phyloP scores from a whole-genome alignment of 2,329 filamentous ascomycete genomes.

The Clonostachys byssicola region DNA sequence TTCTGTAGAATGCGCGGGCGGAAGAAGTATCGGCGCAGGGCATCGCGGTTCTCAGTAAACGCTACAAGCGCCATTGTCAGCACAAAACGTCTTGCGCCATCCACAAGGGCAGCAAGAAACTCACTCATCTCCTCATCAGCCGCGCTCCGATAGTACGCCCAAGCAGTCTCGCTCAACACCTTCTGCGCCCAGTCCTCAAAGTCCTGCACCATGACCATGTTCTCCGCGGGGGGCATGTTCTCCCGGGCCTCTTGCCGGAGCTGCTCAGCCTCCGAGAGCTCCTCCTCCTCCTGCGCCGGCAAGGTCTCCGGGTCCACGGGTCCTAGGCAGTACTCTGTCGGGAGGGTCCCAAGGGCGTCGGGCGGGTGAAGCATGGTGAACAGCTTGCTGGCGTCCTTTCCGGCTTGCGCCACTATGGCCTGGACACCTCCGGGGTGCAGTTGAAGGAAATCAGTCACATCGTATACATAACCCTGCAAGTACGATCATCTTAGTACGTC shows the following conservation, averaged over 20 bases:
- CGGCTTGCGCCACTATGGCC: constrained; percentile 1
- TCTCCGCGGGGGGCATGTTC: neutral
- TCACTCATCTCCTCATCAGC: neutral
- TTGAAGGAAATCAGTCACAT: constrained; percentile 4
- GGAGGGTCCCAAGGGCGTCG: neutral
- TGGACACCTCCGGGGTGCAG: constrained; percentile 4
- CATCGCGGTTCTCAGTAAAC: constrained; percentile 32
- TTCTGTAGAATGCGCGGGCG: constrained; percentile 26
- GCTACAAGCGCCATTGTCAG: neutral
- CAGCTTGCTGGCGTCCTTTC: constrained; percentile 1
- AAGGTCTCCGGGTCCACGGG: neutral
- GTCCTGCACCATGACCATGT: constrained; percentile 1
- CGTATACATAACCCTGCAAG: constrained; percentile 2
- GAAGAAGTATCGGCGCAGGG: constrained; percentile 37
- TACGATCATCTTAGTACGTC: neutral
- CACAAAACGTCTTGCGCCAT: neutral
- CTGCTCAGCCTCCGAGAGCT: neutral
- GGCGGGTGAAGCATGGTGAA: neutral
- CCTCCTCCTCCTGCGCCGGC: neutral
- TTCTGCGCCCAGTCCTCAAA: constrained; percentile 1
- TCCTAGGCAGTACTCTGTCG: constrained; percentile 2
- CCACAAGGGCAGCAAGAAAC: neutral
- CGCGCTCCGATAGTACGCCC: constrained; percentile 5
- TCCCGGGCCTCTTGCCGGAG: neutral
- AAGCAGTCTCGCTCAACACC: constrained; percentile 1